Percentiles rank a stretch among this genome's conserved stretches.
phyloP scores from a whole-genome alignment of 352 stramenopile genomes.

The Aphanomyces euteiches region DNA sequence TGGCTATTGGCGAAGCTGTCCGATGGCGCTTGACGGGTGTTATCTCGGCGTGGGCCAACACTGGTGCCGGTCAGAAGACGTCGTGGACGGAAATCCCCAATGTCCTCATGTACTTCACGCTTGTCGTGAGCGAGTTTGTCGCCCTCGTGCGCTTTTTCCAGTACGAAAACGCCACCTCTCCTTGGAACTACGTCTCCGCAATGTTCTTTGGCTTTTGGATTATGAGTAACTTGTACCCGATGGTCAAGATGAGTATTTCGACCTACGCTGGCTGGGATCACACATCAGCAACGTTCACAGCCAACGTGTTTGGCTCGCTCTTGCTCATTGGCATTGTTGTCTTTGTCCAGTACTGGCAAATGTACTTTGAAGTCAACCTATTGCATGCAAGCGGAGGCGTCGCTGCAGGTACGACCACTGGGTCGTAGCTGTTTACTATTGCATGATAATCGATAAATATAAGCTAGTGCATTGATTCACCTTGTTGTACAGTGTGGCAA shows the following conservation, averaged over 20 bases:
- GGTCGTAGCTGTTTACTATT: too few species aligned
- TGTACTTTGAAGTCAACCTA: conserved; percentile 77
- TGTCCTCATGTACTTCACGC: conserved; percentile 84
- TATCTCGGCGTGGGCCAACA: conserved; percentile 86
- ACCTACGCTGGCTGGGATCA: conserved; percentile 88
- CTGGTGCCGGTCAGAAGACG: conserved; percentile 83
- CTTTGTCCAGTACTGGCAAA: conserved; percentile 86
- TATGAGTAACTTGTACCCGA: conserved; percentile 83
- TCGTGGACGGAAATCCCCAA: conserved; percentile 87
- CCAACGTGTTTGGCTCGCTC: conserved; percentile 80
- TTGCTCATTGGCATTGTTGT: conserved; percentile 80
- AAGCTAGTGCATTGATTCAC: too few species aligned
- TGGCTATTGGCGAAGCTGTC: conserved; percentile 79
- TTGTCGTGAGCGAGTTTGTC: conserved; percentile 67
- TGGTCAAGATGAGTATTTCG: conserved; percentile 90
- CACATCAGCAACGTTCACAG: conserved; percentile 74
- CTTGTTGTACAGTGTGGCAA: too few species aligned
- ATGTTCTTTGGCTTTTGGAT: conserved; percentile 88
- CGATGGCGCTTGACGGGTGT: conserved; percentile 77
- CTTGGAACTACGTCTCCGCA: conserved; percentile 85
- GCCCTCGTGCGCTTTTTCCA: conserved; percentile 82
- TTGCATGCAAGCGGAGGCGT: conserved; percentile 47
- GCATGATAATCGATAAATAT: too few species aligned
- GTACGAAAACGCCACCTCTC: conserved; percentile 85
- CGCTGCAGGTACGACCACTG: neutral